phyloP scores from a whole-genome alignment of 306 rosid species.

The Trifolium fragiferum region DNA sequence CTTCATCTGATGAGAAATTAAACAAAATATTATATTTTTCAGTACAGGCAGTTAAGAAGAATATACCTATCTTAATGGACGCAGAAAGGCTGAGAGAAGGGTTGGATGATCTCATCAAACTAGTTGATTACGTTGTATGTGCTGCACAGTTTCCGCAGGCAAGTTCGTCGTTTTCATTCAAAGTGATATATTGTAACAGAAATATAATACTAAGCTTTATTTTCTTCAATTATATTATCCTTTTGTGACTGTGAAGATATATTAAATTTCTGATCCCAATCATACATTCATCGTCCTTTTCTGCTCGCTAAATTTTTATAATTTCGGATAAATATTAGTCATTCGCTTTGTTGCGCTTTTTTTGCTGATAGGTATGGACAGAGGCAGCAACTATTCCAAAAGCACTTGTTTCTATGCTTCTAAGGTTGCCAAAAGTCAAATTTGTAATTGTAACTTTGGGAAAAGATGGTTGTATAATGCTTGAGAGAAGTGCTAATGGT shows the following conservation, averaged over 20 bases:
- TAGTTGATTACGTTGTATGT: conserved; percentile 71
- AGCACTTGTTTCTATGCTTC: conserved; percentile 79
- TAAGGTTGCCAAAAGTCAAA: conserved; percentile 75
- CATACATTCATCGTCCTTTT: too few relatives aligned
- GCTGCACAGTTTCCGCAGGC: conserved; percentile 83
- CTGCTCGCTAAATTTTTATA: background rate
- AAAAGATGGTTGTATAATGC: conserved; percentile 90
- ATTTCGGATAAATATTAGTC: background rate
- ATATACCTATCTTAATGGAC: conserved; percentile 80
- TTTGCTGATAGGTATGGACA: conserved; percentile 74
- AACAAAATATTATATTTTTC: conserved; percentile 47
- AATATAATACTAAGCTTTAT: background rate
- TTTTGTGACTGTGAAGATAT: background rate
- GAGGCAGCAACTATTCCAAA: conserved; percentile 70
- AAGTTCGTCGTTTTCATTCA: conserved; percentile 47
- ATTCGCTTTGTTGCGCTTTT: background rate
- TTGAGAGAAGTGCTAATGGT: conserved; percentile 74
- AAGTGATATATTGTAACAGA: conserved; percentile 13
- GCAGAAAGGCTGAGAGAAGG: conserved; percentile 90
- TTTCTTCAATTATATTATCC: background rate
- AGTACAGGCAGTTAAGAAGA: conserved; percentile 71
- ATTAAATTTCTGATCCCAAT: too few relatives aligned
- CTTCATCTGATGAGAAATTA: conserved; percentile 40
- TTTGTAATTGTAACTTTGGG: conserved; percentile 91
- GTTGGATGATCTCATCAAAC: conserved; percentile 72